phyloP scores from a whole-genome alignment of 129 eudicot species.

The Logfia minima region DNA sequence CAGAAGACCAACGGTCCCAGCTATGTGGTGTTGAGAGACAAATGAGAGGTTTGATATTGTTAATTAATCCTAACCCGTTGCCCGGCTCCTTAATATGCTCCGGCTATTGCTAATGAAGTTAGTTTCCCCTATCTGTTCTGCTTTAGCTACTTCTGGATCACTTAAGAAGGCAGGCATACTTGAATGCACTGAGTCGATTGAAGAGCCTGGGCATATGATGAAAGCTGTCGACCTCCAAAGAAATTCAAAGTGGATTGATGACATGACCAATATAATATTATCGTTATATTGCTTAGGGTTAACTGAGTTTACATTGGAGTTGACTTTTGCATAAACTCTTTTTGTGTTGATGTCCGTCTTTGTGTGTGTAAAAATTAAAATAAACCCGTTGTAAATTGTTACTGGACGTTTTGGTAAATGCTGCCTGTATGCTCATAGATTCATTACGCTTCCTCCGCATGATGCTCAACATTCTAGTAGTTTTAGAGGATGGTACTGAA shows the following conservation, averaged over 20 bases:
- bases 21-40: conserved; percentile 72
- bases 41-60: conserved; percentile 30
- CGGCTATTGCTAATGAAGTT: not conserved
- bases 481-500: not conserved
- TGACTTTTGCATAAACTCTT: not conserved
- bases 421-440: not conserved
- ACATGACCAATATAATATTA: not conserved
- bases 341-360: not conserved
- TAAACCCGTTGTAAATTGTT: not conserved
- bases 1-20: conserved; percentile 72
- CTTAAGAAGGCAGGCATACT: not conserved
- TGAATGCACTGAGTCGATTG: not conserved
- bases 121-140: not conserved
- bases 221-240: not conserved
- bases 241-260: not conserved
- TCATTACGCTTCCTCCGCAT: not conserved
- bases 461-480: not conserved
- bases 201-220: not conserved
- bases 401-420: not conserved
- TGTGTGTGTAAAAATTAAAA: not conserved
- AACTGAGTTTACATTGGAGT: not conserved
- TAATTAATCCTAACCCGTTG: not conserved
- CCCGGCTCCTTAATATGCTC: not conserved
- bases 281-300: not conserved
- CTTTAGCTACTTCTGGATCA: conserved; percentile 14